Conservation (phyloP, 2,329 filamentous ascomycete species). For the Triangularia verruculosa region DNA sequence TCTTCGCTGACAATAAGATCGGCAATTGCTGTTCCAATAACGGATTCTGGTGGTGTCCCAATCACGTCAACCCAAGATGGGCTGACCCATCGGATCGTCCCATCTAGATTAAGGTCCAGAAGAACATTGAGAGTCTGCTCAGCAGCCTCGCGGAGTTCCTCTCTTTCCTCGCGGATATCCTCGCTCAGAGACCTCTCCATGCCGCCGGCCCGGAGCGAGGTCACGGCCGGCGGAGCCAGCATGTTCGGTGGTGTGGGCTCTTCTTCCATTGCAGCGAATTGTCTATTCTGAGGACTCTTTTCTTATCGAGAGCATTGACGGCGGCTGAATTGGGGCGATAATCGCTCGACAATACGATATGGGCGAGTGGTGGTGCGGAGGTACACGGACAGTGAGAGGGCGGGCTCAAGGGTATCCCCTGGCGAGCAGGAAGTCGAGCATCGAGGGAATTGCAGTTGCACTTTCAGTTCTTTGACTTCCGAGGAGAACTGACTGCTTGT, state of each 20-base stretch:
- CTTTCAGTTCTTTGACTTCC: not conserved
- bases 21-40: slow-evolving; percentile 74
- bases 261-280: slow-evolving; percentile 43
- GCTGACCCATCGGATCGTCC: slow-evolving; percentile 91
- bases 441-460: not conserved
- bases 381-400: not conserved
- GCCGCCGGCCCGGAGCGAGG: slow-evolving; percentile 49
- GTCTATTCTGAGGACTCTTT: slow-evolving; percentile 28
- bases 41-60: slow-evolving; percentile 68
- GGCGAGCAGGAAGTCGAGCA: not conserved
- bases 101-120: slow-evolving; percentile 87
- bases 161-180: slow-evolving; percentile 87
- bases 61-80: slow-evolving; percentile 94
- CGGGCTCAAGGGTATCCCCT: not conserved
- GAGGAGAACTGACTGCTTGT: not conserved
- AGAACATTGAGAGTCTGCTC: slow-evolving; percentile 97
- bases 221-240: slow-evolving; percentile 53
- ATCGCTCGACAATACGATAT: slow-evolving; percentile 12
- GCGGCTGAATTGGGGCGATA: not conserved
- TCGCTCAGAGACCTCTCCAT: slow-evolving; percentile 74
- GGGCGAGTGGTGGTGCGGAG: slow-evolving; percentile 2
- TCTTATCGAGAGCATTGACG: slow-evolving; percentile 35
- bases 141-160: slow-evolving; percentile 90
- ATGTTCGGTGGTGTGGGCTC: slow-evolving; percentile 31
- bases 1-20: slow-evolving; percentile 78